Conservation (phyloP, 1,284 basidiomycete species). For the Irpex lacteus region DNA sequence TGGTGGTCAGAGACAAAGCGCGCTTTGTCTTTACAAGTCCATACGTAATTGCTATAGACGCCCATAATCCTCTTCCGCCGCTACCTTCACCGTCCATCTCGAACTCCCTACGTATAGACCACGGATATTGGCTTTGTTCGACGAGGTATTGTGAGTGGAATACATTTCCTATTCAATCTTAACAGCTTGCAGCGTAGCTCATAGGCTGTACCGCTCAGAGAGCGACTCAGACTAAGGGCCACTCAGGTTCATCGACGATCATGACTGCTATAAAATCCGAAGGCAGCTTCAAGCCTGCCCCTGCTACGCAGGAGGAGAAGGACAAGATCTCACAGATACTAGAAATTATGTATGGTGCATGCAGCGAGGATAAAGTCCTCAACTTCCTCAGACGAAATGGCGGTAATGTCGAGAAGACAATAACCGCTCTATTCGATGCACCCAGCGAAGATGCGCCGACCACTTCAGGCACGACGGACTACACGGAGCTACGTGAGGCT, state of each 20-base stretch:
- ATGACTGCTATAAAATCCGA: conserved; percentile 1
- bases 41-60: not conserved
- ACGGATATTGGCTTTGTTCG: not conserved
- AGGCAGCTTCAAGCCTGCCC: conserved; percentile 10
- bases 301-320: conserved; percentile 9
- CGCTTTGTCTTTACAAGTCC: not conserved
- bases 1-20: not conserved
- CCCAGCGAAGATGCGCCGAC: conserved; percentile 28
- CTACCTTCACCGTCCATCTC: not conserved
- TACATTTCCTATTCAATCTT: not conserved
- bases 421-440: conserved; percentile 49
- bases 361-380: conserved; percentile 29
- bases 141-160: not conserved
- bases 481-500: conserved; percentile 16
- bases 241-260: not conserved
- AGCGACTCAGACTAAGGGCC: not conserved
- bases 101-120: not conserved
- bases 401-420: conserved; percentile 60
- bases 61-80: not conserved
- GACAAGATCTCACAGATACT: conserved; percentile 8
- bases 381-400: conserved; percentile 54
- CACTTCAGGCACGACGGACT: conserved; percentile 10
- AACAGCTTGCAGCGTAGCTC: not conserved
- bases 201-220: not conserved
- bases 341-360: conserved; percentile 7